These are phyloP conservation scores for Talaromyces sp. DNA, from an alignment of 2,329 filamentous ascomycete species.

Conservation along the genomic window DNA sequence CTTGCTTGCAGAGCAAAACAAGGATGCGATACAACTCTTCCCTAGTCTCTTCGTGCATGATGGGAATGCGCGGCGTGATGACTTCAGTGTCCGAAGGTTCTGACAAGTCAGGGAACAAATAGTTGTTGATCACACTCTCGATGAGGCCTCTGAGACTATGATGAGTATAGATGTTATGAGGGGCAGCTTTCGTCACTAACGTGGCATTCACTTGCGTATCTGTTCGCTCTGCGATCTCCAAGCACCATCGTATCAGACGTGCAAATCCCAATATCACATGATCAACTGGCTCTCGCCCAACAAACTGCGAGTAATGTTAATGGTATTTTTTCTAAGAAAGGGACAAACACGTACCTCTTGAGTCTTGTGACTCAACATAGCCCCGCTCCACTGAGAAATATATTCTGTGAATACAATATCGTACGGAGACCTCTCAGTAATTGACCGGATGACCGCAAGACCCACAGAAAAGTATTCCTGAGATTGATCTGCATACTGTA, in stretches of 20 bases:
- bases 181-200: constrained; percentile 18
- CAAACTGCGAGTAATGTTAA: constrained; percentile 32
- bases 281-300: constrained; percentile 41
- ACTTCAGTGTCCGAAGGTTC: constrained; percentile 22
- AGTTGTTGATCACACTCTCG: constrained; percentile 53
- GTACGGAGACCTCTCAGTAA: constrained; percentile 32
- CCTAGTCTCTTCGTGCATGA: constrained; percentile 53
- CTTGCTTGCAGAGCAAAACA: constrained; percentile 49
- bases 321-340: background rate
- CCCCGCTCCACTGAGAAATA: constrained; percentile 36
- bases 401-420: constrained; percentile 35
- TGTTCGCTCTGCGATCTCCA: constrained; percentile 32
- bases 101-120: constrained; percentile 58
- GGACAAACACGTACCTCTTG: constrained; percentile 30
- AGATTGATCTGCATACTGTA: constrained; percentile 30
- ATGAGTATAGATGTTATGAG: background rate
- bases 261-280: constrained; percentile 38
- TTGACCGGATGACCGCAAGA: constrained; percentile 36
- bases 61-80: constrained; percentile 34
- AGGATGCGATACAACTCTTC: constrained; percentile 57
- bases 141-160: constrained; percentile 34
- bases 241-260: constrained; percentile 36
- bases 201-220: constrained; percentile 27
- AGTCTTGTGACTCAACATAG: constrained; percentile 38
- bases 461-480: constrained; percentile 44